phyloP scores from a whole-genome alignment of 2,329 filamentous ascomycete species.

The Phialophora expanda region DNA sequence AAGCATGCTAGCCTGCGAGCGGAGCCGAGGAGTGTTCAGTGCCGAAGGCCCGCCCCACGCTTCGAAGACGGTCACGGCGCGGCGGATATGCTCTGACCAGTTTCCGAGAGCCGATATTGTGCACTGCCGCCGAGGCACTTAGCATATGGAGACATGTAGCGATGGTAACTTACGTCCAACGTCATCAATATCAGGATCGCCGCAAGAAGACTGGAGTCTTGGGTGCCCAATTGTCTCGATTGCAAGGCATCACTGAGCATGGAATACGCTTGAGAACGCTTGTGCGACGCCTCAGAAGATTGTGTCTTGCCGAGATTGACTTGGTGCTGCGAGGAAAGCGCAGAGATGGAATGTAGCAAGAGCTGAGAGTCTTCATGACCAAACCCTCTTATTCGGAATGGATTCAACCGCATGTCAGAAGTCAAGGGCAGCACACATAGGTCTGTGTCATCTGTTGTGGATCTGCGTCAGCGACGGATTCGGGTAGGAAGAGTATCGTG shows the following conservation, averaged over 20 bases:
- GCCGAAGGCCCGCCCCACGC: slow-evolving; percentile 1
- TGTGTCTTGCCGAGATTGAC: not conserved
- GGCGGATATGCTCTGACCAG: not conserved
- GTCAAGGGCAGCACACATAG: slow-evolving; percentile 19
- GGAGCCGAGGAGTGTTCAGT: slow-evolving; percentile 5
- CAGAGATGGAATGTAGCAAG: slow-evolving; percentile 21
- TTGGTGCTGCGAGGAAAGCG: slow-evolving; percentile 15
- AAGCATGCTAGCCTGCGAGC: too few species aligned
- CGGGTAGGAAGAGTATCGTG: too few species aligned
- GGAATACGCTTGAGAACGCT: not conserved
- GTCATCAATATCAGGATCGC: slow-evolving; percentile 3
- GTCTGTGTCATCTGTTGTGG: slow-evolving; percentile 18
- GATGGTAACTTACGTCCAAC: slow-evolving; percentile 14
- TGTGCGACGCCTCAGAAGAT: not conserved
- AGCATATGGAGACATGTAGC: too few species aligned
- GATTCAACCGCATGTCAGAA: slow-evolving; percentile 12
- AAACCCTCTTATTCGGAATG: slow-evolving; percentile 9
- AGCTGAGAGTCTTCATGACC: slow-evolving; percentile 10
- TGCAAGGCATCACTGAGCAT: not conserved
- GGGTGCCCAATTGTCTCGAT: not conserved
- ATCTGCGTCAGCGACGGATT: too few species aligned
- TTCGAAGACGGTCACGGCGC: slow-evolving; percentile 7
- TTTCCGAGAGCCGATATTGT: too few species aligned
- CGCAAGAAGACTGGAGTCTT: too few species aligned
- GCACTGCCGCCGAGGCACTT: too few species aligned